These are phyloP conservation scores for Xerocomellus amylosporus DNA, from an alignment of 768 basidiomycete genomes.

Conservation along the genomic window DNA sequence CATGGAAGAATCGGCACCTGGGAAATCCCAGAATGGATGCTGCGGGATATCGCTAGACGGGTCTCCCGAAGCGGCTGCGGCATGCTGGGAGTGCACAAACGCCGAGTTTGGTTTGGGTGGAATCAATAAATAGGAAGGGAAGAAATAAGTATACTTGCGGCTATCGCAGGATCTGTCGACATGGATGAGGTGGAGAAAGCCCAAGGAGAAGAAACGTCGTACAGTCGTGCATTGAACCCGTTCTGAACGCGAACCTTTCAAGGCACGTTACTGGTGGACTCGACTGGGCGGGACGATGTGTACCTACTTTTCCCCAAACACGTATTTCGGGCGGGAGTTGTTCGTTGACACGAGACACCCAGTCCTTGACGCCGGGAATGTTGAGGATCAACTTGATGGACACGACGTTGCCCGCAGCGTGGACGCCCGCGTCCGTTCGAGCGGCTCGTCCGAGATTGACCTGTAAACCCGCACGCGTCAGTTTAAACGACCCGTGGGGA, in stretches of 20 bases:
- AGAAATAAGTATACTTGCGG: slow-evolving; percentile 95
- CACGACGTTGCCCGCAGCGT: slow-evolving; percentile 93
- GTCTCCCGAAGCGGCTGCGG: slow-evolving; percentile 21
- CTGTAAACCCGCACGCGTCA: slow-evolving; percentile 37
- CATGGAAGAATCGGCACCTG: slow-evolving; percentile 36
- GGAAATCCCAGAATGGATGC: slow-evolving; percentile 63
- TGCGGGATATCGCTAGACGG: slow-evolving; percentile 20
- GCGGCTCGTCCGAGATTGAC: slow-evolving; percentile 86
- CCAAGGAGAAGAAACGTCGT: slow-evolving; percentile 15
- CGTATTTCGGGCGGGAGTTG: slow-evolving; percentile 90
- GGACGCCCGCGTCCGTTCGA: slow-evolving; percentile 95
- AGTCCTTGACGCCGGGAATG: slow-evolving; percentile 67
- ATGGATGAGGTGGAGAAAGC: neutral
- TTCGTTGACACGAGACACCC: slow-evolving; percentile 74
- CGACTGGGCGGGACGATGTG: neutral
- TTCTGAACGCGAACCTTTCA: slow-evolving; percentile 66
- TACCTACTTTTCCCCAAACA: slow-evolving; percentile 83
- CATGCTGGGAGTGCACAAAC: slow-evolving; percentile 46
- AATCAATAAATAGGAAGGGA: slow-evolving; percentile 89
- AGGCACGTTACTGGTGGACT: neutral
- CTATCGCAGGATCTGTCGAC: slow-evolving; percentile 79
- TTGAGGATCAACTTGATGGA: slow-evolving; percentile 85
- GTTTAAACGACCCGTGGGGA: neutral
- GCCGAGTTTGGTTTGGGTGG: slow-evolving; percentile 80
- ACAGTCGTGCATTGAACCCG: slow-evolving; percentile 80